Evolutionary conservation across 2,329 filamentous ascomycete species (phyloP).

Genomic region (Harringtonia lauricola): DNA sequence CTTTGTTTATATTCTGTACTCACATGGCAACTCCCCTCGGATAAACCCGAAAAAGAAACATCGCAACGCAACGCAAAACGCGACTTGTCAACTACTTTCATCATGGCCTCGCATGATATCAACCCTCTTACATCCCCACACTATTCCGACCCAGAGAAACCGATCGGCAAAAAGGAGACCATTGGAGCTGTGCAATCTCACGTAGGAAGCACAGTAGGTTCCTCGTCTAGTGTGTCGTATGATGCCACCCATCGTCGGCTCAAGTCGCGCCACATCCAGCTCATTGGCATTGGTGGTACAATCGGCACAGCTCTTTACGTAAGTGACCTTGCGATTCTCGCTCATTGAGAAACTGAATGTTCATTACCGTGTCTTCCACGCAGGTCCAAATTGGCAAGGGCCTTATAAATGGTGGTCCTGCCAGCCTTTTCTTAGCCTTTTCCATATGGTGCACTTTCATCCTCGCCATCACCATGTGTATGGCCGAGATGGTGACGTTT

Average conservation of each 20-base stretch:
- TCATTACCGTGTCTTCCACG: background rate
- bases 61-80: background rate
- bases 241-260: constrained; percentile 15
- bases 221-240: background rate
- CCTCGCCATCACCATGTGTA: constrained; percentile 20
- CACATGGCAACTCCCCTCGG: no score
- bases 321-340: background rate
- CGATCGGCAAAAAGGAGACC: background rate
- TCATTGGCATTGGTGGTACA: constrained; percentile 37
- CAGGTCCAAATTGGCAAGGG: constrained; percentile 1
- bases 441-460: constrained; percentile 22
- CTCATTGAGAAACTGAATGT: no score
- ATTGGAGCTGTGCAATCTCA: background rate
- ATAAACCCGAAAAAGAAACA: background rate
- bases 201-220: background rate
- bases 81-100: background rate
- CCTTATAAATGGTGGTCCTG: constrained; percentile 13
- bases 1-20: no score
- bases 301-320: constrained; percentile 21
- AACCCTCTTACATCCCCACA: background rate
- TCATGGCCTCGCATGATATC: background rate
- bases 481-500: constrained; percentile 49
- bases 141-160: background rate
- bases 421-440: constrained; percentile 21
- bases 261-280: constrained; percentile 36